Base-by-base conservation (phyloP, 1,284 basidiomycete species). In the Kwoniella shivajii region DNA sequence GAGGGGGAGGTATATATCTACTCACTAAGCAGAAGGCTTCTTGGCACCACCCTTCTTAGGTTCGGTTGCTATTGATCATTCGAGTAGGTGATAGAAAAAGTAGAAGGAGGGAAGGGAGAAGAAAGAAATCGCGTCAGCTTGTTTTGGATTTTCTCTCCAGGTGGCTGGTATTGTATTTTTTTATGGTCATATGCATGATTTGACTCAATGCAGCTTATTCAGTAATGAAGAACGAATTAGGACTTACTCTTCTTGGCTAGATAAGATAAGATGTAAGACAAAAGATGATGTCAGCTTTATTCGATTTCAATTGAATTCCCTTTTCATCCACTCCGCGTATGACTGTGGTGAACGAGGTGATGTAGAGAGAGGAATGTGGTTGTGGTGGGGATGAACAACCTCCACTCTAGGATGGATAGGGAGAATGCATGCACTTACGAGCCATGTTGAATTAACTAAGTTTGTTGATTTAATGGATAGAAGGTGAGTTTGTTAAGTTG, bases 11-110 rank as follows among this genome's bases (percentile, higher is more conserved):
- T 31, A 39, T 47, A 55, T 14, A 26, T 13, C 11, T 9, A 75
- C 72, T 66, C 52, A 76, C 74, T 76, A 76, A 20, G 74, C 59
- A n/a, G 72, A 71, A 34, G 70, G 50, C 63, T 71, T 72, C 26
- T 59, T 62, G 38, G 59, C 54, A 56, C 42, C 50, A 38, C 47
- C 59, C 63, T 71, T 71, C 67, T 71, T 69, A 54, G 52, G 34
- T 16, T 53, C 51, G 53, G 61, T 56, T 47, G 59, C 46, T 61
- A 56, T 59, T 61, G 65, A 41, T 22, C 16, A 43, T n/a, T 7
- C 22, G 33, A 31, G 13, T 14, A 37, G 27, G 16, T 16, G 30
- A 13, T 10, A 50, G 55, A 44, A 13, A 37, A 50, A 14, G 13
- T 30, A 30, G 34, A 31, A 38, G 30, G 33, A 49, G 53, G 11